A percentile compares a stretch with the other conserved stretches of the same genome.
Conservation (phyloP, 2,329 filamentous ascomycete genomes). For the Ophiosphaerella herpotricha region DNA sequence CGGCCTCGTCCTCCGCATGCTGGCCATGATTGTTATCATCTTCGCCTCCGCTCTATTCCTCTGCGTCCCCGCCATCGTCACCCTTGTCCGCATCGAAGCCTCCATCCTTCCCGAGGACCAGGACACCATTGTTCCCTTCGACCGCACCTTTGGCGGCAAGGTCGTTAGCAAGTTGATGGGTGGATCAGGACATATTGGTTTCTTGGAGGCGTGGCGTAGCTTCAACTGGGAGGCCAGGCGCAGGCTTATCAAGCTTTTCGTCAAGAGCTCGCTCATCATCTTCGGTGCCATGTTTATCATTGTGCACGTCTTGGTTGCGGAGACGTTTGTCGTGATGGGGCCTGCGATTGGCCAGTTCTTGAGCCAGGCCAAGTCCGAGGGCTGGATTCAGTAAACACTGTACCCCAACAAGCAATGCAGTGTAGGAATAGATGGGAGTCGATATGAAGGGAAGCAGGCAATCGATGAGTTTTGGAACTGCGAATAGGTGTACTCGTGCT, state of each 20-base stretch:
- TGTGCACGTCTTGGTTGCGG: conserved; percentile 55
- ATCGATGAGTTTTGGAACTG: too few relatives aligned
- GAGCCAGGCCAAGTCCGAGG: conserved; percentile 13
- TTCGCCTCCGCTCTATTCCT: conserved; percentile 65
- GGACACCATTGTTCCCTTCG: conserved; percentile 86
- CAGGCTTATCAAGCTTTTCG: conserved; percentile 74
- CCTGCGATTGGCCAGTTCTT: conserved; percentile 28
- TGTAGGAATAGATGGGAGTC: too few relatives aligned
- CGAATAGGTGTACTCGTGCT: too few relatives aligned
- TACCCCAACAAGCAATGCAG: too few relatives aligned
- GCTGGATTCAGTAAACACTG: neutral
- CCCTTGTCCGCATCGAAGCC: conserved; percentile 82
- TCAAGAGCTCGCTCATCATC: conserved; percentile 68
- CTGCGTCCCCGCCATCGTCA: conserved; percentile 77
- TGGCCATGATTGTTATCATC: conserved; percentile 44
- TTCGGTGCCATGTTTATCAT: conserved; percentile 56
- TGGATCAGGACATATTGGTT: conserved; percentile 71
- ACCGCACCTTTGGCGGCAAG: conserved; percentile 80
- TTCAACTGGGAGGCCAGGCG: conserved; percentile 75
- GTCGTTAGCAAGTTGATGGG: conserved; percentile 75
- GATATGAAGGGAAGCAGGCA: too few relatives aligned
- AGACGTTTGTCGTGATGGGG: conserved; percentile 58
- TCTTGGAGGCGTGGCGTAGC: conserved; percentile 77
- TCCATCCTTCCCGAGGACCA: conserved; percentile 81
- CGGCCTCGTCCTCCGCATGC: conserved; percentile 48